phyloP scores from a whole-genome alignment of 805 yeast species.

The Starmerella vaccinii region DNA sequence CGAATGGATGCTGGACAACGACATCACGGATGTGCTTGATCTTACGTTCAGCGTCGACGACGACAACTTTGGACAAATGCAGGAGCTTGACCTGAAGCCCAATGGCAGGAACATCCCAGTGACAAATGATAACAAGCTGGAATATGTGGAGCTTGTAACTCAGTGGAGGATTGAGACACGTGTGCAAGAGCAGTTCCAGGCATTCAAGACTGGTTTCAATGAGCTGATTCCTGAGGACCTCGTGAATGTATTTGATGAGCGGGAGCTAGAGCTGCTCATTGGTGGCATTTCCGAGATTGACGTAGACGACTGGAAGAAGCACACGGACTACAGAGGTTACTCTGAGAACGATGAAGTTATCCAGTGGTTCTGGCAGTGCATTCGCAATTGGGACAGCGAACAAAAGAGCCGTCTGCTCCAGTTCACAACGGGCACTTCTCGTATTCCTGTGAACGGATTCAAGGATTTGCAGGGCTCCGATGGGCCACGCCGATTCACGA shows the following conservation, averaged over 20 bases:
- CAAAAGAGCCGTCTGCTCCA: constrained; percentile 92
- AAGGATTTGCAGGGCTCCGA: constrained; percentile 97
- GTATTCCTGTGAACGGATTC: constrained; percentile 98
- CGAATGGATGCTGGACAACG: constrained; percentile 93
- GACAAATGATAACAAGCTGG: constrained; percentile 77
- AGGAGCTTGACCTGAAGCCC: constrained; percentile 79
- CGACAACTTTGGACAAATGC: constrained; percentile 89
- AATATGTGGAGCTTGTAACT: constrained; percentile 85
- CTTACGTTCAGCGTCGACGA: constrained; percentile 78
- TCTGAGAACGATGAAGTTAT: constrained; percentile 92
- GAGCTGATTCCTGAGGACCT: constrained; percentile 95
- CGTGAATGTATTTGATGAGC: constrained; percentile 92
- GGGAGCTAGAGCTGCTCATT: constrained; percentile 89
- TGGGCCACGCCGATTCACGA: constrained; percentile 98
- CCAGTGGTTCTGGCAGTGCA: constrained; percentile 98
- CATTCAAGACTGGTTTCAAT: constrained; percentile 94
- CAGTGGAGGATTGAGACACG: constrained; percentile 93
- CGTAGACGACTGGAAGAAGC: constrained; percentile 97
- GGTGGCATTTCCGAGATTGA: constrained; percentile 98
- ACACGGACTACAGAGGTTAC: constrained; percentile 96
- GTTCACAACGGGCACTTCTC: constrained; percentile 96
- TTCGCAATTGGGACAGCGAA: constrained; percentile 89
- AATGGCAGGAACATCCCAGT: constrained; percentile 84
- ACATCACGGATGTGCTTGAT: constrained; percentile 77
- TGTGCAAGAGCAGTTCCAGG: constrained; percentile 90